Percentiles rank a stretch among this genome's conserved stretches.
These are phyloP conservation scores for Colletotrichum tropicicola DNA, from an alignment of 2,329 filamentous ascomycete genomes.

Conservation along the genomic window DNA sequence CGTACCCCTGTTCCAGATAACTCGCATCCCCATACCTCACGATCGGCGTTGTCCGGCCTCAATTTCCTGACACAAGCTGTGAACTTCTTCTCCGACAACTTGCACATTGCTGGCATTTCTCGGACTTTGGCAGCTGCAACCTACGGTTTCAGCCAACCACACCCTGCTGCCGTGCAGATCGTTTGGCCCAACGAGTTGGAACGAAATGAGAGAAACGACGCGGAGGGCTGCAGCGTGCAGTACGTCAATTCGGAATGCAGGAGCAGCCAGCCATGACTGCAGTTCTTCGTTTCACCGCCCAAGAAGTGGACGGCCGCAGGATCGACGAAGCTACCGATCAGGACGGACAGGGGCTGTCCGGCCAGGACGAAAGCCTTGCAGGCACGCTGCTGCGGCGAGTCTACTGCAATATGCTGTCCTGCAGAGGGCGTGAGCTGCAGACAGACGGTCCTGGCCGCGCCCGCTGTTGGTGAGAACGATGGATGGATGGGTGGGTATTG, in stretches of 20 bases:
- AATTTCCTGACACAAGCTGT: background rate
- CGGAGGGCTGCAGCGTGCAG: background rate
- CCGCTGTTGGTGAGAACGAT: background rate
- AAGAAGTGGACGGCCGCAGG: background rate
- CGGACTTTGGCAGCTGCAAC: background rate
- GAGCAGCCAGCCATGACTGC: background rate
- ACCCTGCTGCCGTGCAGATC: background rate
- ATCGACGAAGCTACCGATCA: background rate
- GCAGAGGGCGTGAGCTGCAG: background rate
- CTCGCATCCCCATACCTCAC: background rate
- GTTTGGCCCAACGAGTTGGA: background rate
- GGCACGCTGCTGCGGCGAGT: background rate
- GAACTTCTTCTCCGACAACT: background rate
- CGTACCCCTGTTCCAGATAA: background rate
- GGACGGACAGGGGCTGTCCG: too few species aligned
- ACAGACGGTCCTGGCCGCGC: too few species aligned
- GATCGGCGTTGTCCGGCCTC: background rate
- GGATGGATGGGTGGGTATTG: too few species aligned
- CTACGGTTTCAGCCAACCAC: background rate
- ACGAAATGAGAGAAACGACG: background rate
- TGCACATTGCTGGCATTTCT: too few species aligned
- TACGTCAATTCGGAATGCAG: background rate
- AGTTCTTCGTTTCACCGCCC: background rate
- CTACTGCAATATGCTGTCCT: background rate
- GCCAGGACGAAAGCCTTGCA: background rate